Evolutionary conservation across 352 stramenopile species (phyloP).

Genomic region (Globisporangium sylvaticum): DNA sequence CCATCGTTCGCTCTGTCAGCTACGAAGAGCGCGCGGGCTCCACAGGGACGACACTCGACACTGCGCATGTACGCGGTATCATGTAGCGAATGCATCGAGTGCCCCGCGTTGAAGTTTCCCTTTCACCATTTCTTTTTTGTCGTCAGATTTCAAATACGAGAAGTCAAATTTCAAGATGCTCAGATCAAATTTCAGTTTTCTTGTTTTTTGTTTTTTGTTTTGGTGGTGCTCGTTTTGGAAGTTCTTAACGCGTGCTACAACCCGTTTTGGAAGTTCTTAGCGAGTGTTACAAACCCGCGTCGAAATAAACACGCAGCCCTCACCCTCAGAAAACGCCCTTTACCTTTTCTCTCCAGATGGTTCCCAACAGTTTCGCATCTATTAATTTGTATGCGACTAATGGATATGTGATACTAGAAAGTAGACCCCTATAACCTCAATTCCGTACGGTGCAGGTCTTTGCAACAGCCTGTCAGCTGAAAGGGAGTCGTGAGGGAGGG

Average conservation of each 20-base stretch:
- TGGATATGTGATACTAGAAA: neutral
- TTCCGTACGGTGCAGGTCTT: constrained; percentile 34
- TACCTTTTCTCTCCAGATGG: neutral
- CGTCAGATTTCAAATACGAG: no score
- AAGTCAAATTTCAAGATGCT: no score
- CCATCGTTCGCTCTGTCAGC: no score
- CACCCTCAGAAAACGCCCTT: neutral
- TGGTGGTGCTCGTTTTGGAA: neutral
- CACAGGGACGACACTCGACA: no score
- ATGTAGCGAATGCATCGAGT: no score
- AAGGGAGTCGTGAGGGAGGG: constrained; percentile 13
- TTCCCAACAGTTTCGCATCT: neutral
- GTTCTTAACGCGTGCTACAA: neutral
- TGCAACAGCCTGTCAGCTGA: constrained; percentile 32
- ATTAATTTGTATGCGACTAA: neutral
- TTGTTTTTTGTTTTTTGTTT: no score
- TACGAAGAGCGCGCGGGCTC: no score
- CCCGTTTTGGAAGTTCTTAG: neutral
- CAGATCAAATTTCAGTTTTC: no score
- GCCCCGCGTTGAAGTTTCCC: no score
- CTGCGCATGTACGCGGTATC: no score
- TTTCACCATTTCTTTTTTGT: no score
- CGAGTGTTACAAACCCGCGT: neutral
- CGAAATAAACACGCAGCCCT: neutral
- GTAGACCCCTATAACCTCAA: neutral